phyloP scores from a whole-genome alignment of 2,329 filamentous ascomycete species.

The Venturia asperata region DNA sequence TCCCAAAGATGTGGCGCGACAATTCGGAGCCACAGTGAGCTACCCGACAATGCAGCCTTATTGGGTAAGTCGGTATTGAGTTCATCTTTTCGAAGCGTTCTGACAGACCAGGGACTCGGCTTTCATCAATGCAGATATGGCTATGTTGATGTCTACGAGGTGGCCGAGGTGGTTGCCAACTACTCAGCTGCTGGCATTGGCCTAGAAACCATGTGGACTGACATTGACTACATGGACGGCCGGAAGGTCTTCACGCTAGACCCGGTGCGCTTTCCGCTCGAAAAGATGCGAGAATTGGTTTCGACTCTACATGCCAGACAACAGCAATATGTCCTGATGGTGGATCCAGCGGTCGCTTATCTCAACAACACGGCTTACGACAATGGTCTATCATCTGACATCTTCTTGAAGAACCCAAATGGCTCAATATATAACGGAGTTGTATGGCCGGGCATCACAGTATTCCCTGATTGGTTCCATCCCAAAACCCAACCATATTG shows the following conservation, averaged over 20 bases:
- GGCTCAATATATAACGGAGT: conserved; percentile 54
- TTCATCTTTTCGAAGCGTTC: too few relatives aligned
- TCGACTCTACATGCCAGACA: conserved; percentile 58
- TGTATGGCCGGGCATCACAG: conserved; percentile 69
- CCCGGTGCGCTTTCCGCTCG: conserved; percentile 54
- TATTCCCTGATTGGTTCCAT: conserved; percentile 72
- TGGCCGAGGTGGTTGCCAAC: conserved; percentile 61
- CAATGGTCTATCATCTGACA: conserved; percentile 54
- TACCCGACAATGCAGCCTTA: conserved; percentile 45
- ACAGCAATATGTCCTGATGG: conserved; percentile 70
- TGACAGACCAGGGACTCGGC: conserved; percentile 32
- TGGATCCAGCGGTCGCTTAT: conserved; percentile 57
- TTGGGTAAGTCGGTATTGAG: conserved; percentile 30
- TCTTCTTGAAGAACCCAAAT: conserved; percentile 47
- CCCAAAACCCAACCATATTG: conserved; percentile 59
- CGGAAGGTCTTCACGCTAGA: conserved; percentile 59
- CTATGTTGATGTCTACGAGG: conserved; percentile 52
- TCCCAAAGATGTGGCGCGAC: conserved; percentile 41
- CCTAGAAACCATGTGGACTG: conserved; percentile 66
- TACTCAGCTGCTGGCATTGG: conserved; percentile 60
- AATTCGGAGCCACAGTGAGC: conserved; percentile 46
- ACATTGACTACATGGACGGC: conserved; percentile 52
- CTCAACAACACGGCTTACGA: conserved; percentile 32
- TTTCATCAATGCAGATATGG: conserved; percentile 49
- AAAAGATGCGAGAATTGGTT: conserved; percentile 58